Base-by-base conservation (phyloP, 2,329 filamentous ascomycete genomes). In the Pyrenophora teres region DNA sequence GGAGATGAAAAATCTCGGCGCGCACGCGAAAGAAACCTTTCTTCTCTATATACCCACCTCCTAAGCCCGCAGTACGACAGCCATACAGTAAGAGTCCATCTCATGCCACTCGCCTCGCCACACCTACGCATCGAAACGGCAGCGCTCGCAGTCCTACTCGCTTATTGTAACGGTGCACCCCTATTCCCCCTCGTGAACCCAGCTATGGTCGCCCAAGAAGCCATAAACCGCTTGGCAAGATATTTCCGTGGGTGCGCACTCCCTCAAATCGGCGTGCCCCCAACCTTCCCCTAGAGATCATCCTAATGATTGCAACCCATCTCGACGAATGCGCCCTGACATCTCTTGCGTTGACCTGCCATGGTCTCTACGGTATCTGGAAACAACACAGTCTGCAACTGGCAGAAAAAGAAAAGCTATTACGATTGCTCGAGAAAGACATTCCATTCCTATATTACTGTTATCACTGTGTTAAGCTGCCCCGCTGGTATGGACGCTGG, bases 281-380 rank as follows among this genome's bases (percentile, higher is more conserved):
- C 36, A 30, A 23, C 32, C 42, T 64, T 50, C 57, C 62, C 36
- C 16, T 27, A 12, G 56, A 65, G 39, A 56, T 62, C 12, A 60
- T 54, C 40, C 25, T 60, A 30, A 58, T 62, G 30, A 52, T 63
- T 16, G 21, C 52, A 37, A 41, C 56, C 39, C 40, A 63, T 47
- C 55, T 62, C 33, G 38, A 50, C 27, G 33, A 27, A 27, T 13
- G 35, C 25, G 51, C 56, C 23, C 30, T 31, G 6, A 45, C 44
- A 33, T 59, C 46, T 27, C 53, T 65, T 19, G 50, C 59, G 25
- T 57, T 65, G 39, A 62, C 60, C 30, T 63, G 56, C 31, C 52
- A 46, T 38, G 39, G 30, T 39, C 46, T 65, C 9, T 33, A 57
- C 39, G 30, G 32, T 27, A 39, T 60, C 12, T 63, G 10, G 27